These are phyloP conservation scores for Chlorella sp. DNA, from an alignment of 139 green algal genomes.

Conservation along the genomic window DNA sequence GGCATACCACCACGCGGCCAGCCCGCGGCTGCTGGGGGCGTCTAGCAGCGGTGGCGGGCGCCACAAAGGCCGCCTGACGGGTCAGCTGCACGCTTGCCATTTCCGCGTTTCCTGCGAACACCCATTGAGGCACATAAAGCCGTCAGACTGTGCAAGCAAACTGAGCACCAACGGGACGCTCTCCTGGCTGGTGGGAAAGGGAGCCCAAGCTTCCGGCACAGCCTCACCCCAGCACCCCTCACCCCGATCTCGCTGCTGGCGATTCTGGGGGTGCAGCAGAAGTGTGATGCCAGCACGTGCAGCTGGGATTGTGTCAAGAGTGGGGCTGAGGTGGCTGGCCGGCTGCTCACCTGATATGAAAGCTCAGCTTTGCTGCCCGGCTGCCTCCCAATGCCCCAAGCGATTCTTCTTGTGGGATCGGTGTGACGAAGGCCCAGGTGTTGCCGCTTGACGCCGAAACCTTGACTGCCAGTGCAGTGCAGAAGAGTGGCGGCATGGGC, in stretches of 20 bases:
- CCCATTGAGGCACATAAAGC: not conserved
- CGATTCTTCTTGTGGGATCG: no score
- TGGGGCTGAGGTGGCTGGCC: no score
- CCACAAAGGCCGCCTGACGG: constrained; percentile 16
- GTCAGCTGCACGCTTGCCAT: not conserved
- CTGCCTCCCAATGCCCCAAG: no score
- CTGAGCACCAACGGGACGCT: not conserved
- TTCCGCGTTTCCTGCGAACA: not conserved
- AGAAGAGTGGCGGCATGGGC: no score
- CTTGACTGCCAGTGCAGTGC: no score
- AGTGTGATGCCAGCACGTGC: not conserved
- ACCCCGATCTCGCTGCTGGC: not conserved
- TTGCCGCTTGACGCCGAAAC: no score
- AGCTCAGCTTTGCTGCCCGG: no score
- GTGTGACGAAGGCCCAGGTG: no score
- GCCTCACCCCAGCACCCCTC: not conserved
- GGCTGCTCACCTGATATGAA: no score
- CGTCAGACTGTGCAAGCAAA: not conserved
- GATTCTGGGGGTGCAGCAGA: not conserved
- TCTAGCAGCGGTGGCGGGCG: not conserved
- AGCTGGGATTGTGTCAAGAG: not conserved
- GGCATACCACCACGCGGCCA: constrained; percentile 31
- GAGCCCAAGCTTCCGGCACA: not conserved
- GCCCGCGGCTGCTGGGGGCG: not conserved
- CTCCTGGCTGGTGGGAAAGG: not conserved